Evolutionary conservation across 2,329 filamentous ascomycete species (phyloP).

Genomic region (Nectriaceae sp.): DNA sequence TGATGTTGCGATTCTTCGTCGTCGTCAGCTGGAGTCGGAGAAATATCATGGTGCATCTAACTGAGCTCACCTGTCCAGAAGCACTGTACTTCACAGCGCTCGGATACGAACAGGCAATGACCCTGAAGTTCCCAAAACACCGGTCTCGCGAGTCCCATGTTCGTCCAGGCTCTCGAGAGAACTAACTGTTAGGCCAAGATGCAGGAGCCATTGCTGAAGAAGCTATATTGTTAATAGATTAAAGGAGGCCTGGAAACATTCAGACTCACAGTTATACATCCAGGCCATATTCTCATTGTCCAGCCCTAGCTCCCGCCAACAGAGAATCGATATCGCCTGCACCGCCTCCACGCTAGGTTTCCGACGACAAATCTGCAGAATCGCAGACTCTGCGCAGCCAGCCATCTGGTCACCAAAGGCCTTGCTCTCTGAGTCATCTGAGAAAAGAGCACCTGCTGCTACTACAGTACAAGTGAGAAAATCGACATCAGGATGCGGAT

Average conservation of each 20-base stretch:
- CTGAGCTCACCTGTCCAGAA: too few species aligned
- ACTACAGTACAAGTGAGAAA: not conserved
- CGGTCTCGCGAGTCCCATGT: too few species aligned
- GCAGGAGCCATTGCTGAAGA: slow-evolving; percentile 3
- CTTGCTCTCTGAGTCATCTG: not conserved
- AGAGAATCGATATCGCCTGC: not conserved
- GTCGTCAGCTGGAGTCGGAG: slow-evolving; percentile 1
- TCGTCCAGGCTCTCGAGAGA: not conserved
- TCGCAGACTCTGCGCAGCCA: too few species aligned
- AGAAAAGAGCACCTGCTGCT: not conserved
- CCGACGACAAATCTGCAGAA: too few species aligned
- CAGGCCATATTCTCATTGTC: slow-evolving; percentile 7
- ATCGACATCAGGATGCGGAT: not conserved
- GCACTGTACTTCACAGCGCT: too few species aligned
- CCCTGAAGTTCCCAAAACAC: too few species aligned
- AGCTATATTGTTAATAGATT: too few species aligned
- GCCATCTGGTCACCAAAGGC: too few species aligned
- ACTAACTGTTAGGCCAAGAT: slow-evolving; percentile 4
- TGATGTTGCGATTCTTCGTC: not conserved
- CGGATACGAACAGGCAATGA: too few species aligned
- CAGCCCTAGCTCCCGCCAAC: slow-evolving; percentile 3
- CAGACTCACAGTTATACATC: slow-evolving; percentile 9
- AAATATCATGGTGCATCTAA: too few species aligned
- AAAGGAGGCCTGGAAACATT: too few species aligned
- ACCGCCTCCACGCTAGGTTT: not conserved